These are phyloP conservation scores for Trichoderma hamatum DNA, from an alignment of 2,329 filamentous ascomycete species.

Conservation along the genomic window DNA sequence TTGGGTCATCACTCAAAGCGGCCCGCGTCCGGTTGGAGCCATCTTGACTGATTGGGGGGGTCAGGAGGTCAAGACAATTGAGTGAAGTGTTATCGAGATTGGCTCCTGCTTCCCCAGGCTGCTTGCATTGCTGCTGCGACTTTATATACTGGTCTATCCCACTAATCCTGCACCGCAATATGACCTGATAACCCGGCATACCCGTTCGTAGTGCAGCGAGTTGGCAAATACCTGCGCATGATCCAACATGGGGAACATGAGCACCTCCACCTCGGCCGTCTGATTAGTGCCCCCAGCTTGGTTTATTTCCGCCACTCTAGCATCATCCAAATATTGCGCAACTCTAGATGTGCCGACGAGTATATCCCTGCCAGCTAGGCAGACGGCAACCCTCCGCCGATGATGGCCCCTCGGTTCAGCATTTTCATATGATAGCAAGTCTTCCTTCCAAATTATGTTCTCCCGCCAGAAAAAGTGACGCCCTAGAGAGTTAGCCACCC, in stretches of 20 bases:
- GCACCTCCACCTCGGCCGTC: slow-evolving; percentile 50
- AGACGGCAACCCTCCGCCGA: slow-evolving; percentile 55
- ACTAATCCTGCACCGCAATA: slow-evolving; percentile 32
- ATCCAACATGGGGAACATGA: slow-evolving; percentile 64
- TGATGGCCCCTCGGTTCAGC: slow-evolving; percentile 29
- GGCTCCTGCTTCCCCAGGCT: slow-evolving; percentile 7
- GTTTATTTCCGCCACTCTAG: neutral
- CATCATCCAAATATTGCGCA: slow-evolving; percentile 54
- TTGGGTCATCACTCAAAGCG: slow-evolving; percentile 68
- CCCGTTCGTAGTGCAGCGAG: slow-evolving; percentile 33
- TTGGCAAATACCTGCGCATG: slow-evolving; percentile 65
- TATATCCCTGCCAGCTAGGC: slow-evolving; percentile 61
- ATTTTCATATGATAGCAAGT: slow-evolving; percentile 46
- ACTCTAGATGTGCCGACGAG: slow-evolving; percentile 66
- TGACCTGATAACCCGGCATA: slow-evolving; percentile 38
- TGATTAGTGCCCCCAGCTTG: slow-evolving; percentile 26
- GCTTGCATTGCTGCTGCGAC: slow-evolving; percentile 1
- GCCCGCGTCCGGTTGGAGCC: slow-evolving; percentile 62
- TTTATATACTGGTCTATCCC: slow-evolving; percentile 14
- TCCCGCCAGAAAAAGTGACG: slow-evolving; percentile 73
- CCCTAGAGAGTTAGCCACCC: slow-evolving; percentile 65
- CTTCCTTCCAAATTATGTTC: slow-evolving; percentile 71
- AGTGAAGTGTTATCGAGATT: slow-evolving; percentile 22
- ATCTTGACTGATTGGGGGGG: slow-evolving; percentile 66
- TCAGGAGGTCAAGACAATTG: slow-evolving; percentile 39